Evolutionary conservation across 2,329 filamentous ascomycete species (phyloP).

Genomic region (Rutstroemia sp.): DNA sequence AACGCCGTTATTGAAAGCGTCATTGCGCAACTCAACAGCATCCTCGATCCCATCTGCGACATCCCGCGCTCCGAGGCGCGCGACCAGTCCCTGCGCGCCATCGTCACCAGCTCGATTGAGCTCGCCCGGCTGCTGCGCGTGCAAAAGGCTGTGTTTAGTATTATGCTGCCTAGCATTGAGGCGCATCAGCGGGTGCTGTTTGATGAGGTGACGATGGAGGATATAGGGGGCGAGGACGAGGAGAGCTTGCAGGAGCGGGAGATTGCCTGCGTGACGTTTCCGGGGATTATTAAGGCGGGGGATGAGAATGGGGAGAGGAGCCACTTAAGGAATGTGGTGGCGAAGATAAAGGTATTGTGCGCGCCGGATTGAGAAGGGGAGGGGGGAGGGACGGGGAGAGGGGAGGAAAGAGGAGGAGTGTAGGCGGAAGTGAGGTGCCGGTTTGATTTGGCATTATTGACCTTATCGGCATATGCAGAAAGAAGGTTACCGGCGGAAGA

Average conservation of each 20-base stretch:
- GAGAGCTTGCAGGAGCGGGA: slow-evolving; percentile 44
- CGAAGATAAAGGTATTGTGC: slow-evolving; percentile 60
- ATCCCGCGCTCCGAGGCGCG: slow-evolving; percentile 32
- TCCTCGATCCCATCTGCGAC: slow-evolving; percentile 41
- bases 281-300: slow-evolving; percentile 55
- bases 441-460: too few relatives aligned
- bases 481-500: background rate
- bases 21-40: slow-evolving; percentile 39
- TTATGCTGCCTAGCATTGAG: slow-evolving; percentile 46
- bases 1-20: slow-evolving; percentile 36
- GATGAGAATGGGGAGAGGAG: slow-evolving; percentile 56
- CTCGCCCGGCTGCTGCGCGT: slow-evolving; percentile 48
- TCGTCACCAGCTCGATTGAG: slow-evolving; percentile 47
- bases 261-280: slow-evolving; percentile 56
- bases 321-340: slow-evolving; percentile 55
- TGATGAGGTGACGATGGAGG: slow-evolving; percentile 55
- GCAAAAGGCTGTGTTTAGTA: slow-evolving; percentile 50
- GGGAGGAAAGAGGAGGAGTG: too few relatives aligned
- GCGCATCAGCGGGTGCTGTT: slow-evolving; percentile 48
- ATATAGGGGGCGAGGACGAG: slow-evolving; percentile 55
- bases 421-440: too few relatives aligned
- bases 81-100: slow-evolving; percentile 44
- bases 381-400: background rate
- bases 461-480: too few relatives aligned
- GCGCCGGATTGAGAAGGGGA: slow-evolving; percentile 20